These are phyloP conservation scores for Coemansia sp. DNA, from an alignment of 192 early-diverging fungal genomes.

Conservation along the genomic window DNA sequence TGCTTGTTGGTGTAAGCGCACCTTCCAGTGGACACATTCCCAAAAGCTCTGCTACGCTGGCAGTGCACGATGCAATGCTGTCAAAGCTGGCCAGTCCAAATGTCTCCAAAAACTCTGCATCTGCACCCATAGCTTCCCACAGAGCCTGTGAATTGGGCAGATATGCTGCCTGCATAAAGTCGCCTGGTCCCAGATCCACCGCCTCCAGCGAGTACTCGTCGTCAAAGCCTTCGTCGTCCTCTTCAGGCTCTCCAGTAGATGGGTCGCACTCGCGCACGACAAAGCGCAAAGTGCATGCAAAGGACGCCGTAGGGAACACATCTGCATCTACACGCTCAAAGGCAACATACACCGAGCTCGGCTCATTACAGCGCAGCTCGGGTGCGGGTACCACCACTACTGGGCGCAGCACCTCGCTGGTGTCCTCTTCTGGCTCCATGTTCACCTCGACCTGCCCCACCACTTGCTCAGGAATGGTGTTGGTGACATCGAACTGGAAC, in stretches of 20 bases:
- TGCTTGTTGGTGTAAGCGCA: constrained; percentile 64
- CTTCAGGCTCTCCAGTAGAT: constrained; percentile 77
- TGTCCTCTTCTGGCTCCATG: constrained; percentile 72
- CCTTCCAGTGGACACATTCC: constrained; percentile 86
- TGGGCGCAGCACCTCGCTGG: constrained; percentile 59
- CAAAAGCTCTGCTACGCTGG: constrained; percentile 67
- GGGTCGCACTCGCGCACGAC: constrained; percentile 96
- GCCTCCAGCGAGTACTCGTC: constrained; percentile 94
- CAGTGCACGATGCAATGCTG: constrained; percentile 43
- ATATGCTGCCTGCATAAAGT: constrained; percentile 89
- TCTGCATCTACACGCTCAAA: constrained; percentile 63
- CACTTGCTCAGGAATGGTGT: constrained; percentile 91
- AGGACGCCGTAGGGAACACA: constrained; percentile 53
- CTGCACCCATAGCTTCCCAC: constrained; percentile 77
- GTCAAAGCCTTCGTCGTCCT: constrained; percentile 86
- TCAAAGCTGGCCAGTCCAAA: constrained; percentile 77
- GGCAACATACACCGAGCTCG: constrained; percentile 80
- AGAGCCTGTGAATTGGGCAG: constrained; percentile 71
- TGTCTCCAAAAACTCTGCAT: constrained; percentile 79
- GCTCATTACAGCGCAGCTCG: constrained; percentile 73
- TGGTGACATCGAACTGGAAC: constrained; percentile 94
- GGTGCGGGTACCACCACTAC: constrained; percentile 69
- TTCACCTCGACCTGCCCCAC: constrained; percentile 86
- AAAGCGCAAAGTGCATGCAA: constrained; percentile 85
- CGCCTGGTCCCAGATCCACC: constrained; percentile 75